A percentile compares a stretch with the other conserved stretches of the same genome.
phyloP scores from a whole-genome alignment of 108 stramenopile genomes.

The Epithemia pelagica region DNA sequence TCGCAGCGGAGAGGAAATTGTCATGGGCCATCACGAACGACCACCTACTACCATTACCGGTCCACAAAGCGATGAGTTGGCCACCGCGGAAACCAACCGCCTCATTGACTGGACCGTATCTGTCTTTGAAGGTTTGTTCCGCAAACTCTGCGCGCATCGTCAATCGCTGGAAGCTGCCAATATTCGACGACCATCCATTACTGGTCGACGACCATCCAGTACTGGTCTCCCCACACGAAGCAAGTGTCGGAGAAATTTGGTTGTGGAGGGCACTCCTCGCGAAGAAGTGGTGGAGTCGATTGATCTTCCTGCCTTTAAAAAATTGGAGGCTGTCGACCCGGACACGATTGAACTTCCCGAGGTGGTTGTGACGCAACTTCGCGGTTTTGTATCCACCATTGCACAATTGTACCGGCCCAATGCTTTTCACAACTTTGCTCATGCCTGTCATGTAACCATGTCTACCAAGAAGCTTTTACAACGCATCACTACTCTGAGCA shows the following conservation, averaged over 20 bases:
- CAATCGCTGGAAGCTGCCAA: not conserved
- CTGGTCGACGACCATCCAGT: not conserved
- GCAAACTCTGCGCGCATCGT: not conserved
- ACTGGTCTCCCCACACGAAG: not conserved
- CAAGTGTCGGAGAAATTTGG: too few relatives aligned
- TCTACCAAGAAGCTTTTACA: not conserved
- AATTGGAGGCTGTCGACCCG: not conserved
- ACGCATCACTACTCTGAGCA: not conserved
- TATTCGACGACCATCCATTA: not conserved
- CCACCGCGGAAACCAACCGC: not conserved
- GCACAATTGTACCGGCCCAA: not conserved
- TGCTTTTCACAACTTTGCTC: slow-evolving; percentile 10
- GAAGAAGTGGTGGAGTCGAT: not conserved
- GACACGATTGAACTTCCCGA: not conserved
- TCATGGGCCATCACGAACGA: not conserved
- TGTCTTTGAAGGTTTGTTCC: not conserved
- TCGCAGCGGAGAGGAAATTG: not conserved
- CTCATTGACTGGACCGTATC: not conserved
- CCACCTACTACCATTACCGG: not conserved
- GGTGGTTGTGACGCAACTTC: not conserved
- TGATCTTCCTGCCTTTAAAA: not conserved
- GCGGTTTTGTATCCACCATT: not conserved
- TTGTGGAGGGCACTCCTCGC: not conserved
- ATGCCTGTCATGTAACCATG: slow-evolving; percentile 12
- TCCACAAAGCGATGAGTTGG: not conserved